A percentile compares a stretch with the other conserved stretches of the same genome.
Evolutionary conservation across 2,329 filamentous ascomycete species (phyloP).

Genomic region (Ophiostoma pallidulum): DNA sequence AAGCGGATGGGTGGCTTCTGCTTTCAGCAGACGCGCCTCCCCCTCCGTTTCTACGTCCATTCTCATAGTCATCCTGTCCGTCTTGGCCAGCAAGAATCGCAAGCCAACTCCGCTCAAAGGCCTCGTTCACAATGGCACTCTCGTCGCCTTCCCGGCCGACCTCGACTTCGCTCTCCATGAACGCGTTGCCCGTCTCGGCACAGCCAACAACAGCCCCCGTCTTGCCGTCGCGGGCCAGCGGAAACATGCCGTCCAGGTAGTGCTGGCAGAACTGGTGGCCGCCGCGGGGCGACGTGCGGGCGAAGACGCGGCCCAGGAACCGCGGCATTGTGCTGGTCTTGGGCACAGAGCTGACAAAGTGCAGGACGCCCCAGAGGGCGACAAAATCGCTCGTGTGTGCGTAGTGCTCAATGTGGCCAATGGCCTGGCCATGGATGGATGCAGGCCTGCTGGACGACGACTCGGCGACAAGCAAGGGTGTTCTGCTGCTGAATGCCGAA

Average conservation of each 20-base stretch:
- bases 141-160: slow-evolving; percentile 35
- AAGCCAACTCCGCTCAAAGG: slow-evolving; percentile 38
- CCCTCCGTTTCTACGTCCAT: too few relatives aligned
- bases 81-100: slow-evolving; percentile 32
- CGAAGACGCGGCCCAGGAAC: slow-evolving; percentile 54
- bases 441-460: slow-evolving; percentile 28
- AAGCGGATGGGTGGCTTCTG: too few relatives aligned
- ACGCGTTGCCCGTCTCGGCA: slow-evolving; percentile 34
- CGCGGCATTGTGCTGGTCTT: slow-evolving; percentile 41
- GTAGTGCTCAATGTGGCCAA: slow-evolving; percentile 72
- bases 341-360: slow-evolving; percentile 45
- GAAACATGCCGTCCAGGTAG: slow-evolving; percentile 54
- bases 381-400: slow-evolving; percentile 67
- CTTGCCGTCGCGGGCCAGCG: slow-evolving; percentile 33
- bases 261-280: slow-evolving; percentile 54
- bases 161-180: slow-evolving; percentile 51
- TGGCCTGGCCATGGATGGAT: slow-evolving; percentile 38
- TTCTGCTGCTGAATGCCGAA: background rate
- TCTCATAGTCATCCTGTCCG: slow-evolving; percentile 21
- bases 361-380: slow-evolving; percentile 61
- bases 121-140: slow-evolving; percentile 35
- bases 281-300: slow-evolving; percentile 37
- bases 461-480: slow-evolving; percentile 15
- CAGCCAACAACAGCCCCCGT: slow-evolving; percentile 32
- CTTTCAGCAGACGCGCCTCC: too few relatives aligned